Conservation (phyloP, 2,329 filamentous ascomycete genomes). For the Annulohypoxylon truncatum region DNA sequence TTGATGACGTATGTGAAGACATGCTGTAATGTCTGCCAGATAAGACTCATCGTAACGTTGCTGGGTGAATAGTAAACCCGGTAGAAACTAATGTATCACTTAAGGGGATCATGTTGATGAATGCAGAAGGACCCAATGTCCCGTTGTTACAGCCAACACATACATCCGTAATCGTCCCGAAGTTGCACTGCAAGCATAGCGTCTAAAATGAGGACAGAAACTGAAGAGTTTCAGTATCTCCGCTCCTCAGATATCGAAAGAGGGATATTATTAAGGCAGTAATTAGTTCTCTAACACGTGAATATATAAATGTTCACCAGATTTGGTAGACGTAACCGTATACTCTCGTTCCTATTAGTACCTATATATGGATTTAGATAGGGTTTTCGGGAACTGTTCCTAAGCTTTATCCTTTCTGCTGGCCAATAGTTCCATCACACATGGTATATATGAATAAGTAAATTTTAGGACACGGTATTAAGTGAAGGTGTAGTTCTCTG, state of each 20-base stretch:
- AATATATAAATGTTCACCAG: background rate
- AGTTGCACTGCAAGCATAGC: conserved; percentile 4
- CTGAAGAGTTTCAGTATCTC: background rate
- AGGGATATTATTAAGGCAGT: conserved; percentile 13
- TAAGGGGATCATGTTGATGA: background rate
- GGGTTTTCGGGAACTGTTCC: conserved; percentile 12
- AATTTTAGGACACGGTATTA: conserved; percentile 7
- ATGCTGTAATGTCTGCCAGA: conserved; percentile 1
- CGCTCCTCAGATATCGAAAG: conserved; percentile 2
- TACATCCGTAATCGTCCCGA: conserved; percentile 6
- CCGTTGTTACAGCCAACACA: conserved; percentile 13
- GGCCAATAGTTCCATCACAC: conserved; percentile 21
- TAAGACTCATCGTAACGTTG: conserved; percentile 29
- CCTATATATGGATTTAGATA: conserved; percentile 6
- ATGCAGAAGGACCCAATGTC: conserved; percentile 3
- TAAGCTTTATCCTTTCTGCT: background rate
- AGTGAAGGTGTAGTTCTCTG: background rate
- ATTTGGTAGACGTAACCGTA: conserved; percentile 2
- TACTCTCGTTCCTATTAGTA: conserved; percentile 11
- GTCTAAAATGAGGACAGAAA: conserved; percentile 2
- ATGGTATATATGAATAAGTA: conserved; percentile 7
- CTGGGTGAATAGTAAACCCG: conserved; percentile 6
- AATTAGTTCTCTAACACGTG: conserved; percentile 16
- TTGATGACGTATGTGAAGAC: conserved; percentile 23
- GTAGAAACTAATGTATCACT: background rate